phyloP scores from a whole-genome alignment of 1,284 basidiomycete species.

The Sanghuangporus sanghuang region DNA sequence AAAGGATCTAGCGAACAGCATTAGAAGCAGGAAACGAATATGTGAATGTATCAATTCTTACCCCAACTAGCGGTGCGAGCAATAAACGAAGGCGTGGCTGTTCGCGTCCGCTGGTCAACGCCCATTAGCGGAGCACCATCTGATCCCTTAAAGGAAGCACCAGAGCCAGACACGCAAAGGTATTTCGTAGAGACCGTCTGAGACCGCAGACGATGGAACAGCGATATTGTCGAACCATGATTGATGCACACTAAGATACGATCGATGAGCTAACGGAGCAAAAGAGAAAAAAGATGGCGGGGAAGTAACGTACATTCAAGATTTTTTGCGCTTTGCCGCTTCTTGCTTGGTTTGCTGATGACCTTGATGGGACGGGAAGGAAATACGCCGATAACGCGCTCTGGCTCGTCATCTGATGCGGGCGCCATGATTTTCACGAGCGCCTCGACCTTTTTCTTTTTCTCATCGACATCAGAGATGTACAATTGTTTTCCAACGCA shows the following conservation, averaged over 20 bases:
- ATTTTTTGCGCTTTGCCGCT: constrained; percentile 90
- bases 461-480: constrained; percentile 87
- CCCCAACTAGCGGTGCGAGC: constrained; percentile 83
- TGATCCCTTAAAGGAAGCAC: constrained; percentile 84
- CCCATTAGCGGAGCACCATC: constrained; percentile 84
- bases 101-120: constrained; percentile 65
- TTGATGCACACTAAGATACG: constrained; percentile 75
- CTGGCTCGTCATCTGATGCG: constrained; percentile 67
- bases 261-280: constrained; percentile 17
- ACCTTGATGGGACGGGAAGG: constrained; percentile 93
- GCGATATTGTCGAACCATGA: constrained; percentile 91
- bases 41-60: constrained; percentile 28
- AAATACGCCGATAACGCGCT: constrained; percentile 82
- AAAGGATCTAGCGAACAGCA: constrained; percentile 65
- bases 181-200: constrained; percentile 96
- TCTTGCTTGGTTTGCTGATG: constrained; percentile 95
- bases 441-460: constrained; percentile 89
- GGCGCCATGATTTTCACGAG: constrained; percentile 86
- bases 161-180: constrained; percentile 88
- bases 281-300: constrained; percentile 8
- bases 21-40: constrained; percentile 20
- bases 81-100: constrained; percentile 77
- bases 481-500: constrained; percentile 88
- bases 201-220: constrained; percentile 91
- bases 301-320: constrained; percentile 69